Evolutionary conservation across 208 protist species (phyloP).

Genomic region (Herpetomonas samuelpessoai): DNA sequence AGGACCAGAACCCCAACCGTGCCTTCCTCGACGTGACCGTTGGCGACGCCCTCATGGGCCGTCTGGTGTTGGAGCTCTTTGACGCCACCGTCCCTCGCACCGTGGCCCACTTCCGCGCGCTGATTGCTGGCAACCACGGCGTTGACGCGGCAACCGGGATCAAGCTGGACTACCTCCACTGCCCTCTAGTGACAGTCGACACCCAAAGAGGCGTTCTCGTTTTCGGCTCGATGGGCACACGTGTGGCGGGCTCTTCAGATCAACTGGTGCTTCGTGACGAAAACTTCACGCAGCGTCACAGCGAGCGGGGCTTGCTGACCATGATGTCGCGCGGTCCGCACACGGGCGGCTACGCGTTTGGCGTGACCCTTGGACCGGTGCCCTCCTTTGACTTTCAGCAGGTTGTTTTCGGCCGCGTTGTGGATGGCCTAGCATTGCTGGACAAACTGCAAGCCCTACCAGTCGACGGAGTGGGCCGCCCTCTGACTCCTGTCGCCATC

Average conservation of each 20-base stretch:
- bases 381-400: conserved; percentile 91
- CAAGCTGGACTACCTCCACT: conserved; percentile 80
- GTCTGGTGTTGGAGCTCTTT: conserved; percentile 91
- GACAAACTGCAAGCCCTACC: conserved; percentile 74
- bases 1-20: conserved; percentile 62
- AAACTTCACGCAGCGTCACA: conserved; percentile 88
- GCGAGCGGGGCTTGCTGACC: conserved; percentile 76
- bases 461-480: conserved; percentile 50
- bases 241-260: background rate
- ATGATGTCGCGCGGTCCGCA: conserved; percentile 81
- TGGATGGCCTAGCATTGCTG: conserved; percentile 66
- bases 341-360: conserved; percentile 67
- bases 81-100: conserved; percentile 81
- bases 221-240: conserved; percentile 36
- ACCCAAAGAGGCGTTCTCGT: conserved; percentile 41
- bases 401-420: conserved; percentile 93
- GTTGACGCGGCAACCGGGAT: conserved; percentile 45
- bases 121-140: conserved; percentile 76
- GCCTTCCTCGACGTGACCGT: conserved; percentile 87
- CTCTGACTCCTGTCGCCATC: conserved; percentile 49
- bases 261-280: conserved; percentile 63
- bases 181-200: conserved; percentile 54
- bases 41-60: conserved; percentile 55
- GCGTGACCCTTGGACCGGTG: conserved; percentile 66
- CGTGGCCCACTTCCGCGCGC: conserved; percentile 83